These are phyloP conservation scores for Coniosporium tulheliwenetii DNA, from an alignment of 2,329 filamentous ascomycete species.

Conservation along the genomic window DNA sequence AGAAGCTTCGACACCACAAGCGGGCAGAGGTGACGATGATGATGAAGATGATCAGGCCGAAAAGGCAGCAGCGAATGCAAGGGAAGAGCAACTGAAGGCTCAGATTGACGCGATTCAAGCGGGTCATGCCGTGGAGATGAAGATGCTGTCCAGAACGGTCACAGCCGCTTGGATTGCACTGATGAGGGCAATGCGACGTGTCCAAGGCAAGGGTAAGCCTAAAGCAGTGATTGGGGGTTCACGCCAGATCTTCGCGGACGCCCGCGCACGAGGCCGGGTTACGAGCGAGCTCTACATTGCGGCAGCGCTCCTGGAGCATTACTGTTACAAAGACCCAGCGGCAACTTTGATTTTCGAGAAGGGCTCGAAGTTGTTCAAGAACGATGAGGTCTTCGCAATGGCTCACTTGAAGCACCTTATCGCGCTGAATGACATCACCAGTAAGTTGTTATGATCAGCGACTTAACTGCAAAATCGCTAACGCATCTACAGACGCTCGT, in stretches of 20 bases:
- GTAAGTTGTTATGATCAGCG: conserved; percentile 38
- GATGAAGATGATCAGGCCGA: conserved; percentile 35
- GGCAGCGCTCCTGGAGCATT: conserved; percentile 81
- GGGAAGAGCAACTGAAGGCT: conserved; percentile 34
- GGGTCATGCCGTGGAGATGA: conserved; percentile 56
- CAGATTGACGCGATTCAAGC: conserved; percentile 45
- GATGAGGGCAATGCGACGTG: conserved; percentile 82
- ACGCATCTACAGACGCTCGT: conserved; percentile 53
- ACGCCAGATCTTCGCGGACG: conserved; percentile 77
- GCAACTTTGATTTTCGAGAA: conserved; percentile 94
- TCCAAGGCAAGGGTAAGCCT: conserved; percentile 62
- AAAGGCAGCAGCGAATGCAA: conserved; percentile 27
- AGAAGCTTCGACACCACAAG: conserved; percentile 23
- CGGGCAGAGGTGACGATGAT: conserved; percentile 29
- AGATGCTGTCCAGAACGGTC: conserved; percentile 66
- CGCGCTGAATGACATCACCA: conserved; percentile 81
- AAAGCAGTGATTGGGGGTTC: conserved; percentile 49
- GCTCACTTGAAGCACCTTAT: conserved; percentile 95
- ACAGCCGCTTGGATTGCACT: conserved; percentile 92
- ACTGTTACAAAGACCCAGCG: conserved; percentile 87
- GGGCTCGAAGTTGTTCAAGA: conserved; percentile 81
- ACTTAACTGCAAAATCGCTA: conserved; percentile 5
- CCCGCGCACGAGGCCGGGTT: conserved; percentile 70
- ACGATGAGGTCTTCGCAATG: conserved; percentile 83
- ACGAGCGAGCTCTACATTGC: conserved; percentile 93